A percentile compares a stretch with the other conserved stretches of the same genome.
These are phyloP conservation scores for Ogataea glucozyma DNA, from an alignment of 805 yeast genomes.

Conservation along the genomic window DNA sequence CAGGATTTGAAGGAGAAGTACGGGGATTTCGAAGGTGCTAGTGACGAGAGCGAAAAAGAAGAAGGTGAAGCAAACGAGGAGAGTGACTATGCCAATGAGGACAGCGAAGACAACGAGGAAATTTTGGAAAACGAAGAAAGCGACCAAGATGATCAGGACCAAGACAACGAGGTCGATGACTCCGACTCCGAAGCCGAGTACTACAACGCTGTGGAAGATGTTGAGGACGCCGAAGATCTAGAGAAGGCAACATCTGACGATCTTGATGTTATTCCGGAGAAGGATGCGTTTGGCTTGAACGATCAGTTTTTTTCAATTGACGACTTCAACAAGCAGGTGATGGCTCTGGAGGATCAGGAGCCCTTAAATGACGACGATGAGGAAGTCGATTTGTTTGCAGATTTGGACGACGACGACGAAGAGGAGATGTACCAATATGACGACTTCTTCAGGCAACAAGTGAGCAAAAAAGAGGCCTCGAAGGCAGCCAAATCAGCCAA, in stretches of 20 bases:
- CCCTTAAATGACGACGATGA: constrained; percentile 44
- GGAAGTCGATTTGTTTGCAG: constrained; percentile 51
- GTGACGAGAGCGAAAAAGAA: constrained; percentile 23
- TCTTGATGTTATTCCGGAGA: constrained; percentile 31
- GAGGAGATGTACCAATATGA: constrained; percentile 55
- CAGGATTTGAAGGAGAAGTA: constrained; percentile 46
- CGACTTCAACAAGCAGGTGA: constrained; percentile 46
- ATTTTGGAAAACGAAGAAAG: constrained; percentile 31
- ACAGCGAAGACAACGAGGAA: constrained; percentile 17
- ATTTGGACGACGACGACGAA: constrained; percentile 51
- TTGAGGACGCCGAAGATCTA: constrained; percentile 23
- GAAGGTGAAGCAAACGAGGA: constrained; percentile 26
- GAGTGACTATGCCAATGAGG: constrained; percentile 27
- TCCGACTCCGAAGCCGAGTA: constrained; percentile 28
- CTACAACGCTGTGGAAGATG: constrained; percentile 30
- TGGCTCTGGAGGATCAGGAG: constrained; percentile 40
- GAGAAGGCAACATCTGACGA: constrained; percentile 8
- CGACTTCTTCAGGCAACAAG: constrained; percentile 58
- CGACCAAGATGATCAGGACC: constrained; percentile 30
- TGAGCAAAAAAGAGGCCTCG: constrained; percentile 19
- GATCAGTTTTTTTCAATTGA: constrained; percentile 85
- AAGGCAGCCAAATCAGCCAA: constrained; percentile 17
- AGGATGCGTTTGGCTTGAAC: constrained; percentile 68
- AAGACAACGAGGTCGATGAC: constrained; percentile 28
- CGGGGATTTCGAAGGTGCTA: constrained; percentile 26